Percentiles rank a stretch among this genome's conserved stretches.
Evolutionary conservation across 2,329 filamentous ascomycete species (phyloP).

Genomic region (Zymoseptoria pseudotritici): DNA sequence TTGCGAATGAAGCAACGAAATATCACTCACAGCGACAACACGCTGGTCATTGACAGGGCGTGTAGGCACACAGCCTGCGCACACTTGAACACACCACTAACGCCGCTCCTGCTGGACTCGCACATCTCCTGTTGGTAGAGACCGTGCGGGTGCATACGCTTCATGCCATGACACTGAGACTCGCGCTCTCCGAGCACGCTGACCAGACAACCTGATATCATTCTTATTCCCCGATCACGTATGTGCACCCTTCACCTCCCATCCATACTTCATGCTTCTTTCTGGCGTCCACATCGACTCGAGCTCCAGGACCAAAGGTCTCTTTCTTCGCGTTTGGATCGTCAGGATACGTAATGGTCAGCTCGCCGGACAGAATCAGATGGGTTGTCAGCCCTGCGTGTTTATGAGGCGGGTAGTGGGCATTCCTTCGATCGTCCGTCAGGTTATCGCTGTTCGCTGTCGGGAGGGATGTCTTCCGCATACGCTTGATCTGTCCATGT

Average conservation of each 20-base stretch:
- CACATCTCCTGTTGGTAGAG: background rate
- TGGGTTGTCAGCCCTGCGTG: slow-evolving; percentile 61
- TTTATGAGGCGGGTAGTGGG: slow-evolving; percentile 60
- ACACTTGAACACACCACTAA: background rate
- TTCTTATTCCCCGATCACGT: slow-evolving; percentile 17
- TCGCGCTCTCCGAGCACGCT: background rate
- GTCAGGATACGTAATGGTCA: slow-evolving; percentile 61
- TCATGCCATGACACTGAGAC: background rate
- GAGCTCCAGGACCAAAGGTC: slow-evolving; percentile 52
- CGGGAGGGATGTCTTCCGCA: slow-evolving; percentile 20
- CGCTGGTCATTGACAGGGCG: background rate
- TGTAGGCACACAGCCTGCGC: background rate
- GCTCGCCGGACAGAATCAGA: slow-evolving; percentile 55
- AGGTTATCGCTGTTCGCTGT: background rate
- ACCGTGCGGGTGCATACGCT: background rate
- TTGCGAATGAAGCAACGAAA: background rate
- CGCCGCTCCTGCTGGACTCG: background rate
- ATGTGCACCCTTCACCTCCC: slow-evolving; percentile 56
- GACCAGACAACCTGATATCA: background rate
- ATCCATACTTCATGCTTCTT: slow-evolving; percentile 64
- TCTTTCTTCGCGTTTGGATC: slow-evolving; percentile 50
- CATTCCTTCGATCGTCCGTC: slow-evolving; percentile 43
- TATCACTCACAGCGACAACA: background rate
- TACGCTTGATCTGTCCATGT: slow-evolving; percentile 65
- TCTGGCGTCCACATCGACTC: slow-evolving; percentile 59